Evolutionary conservation across 495 filamentous ascomycete species (phyloP).

Genomic region (Neurospora discreta): DNA sequence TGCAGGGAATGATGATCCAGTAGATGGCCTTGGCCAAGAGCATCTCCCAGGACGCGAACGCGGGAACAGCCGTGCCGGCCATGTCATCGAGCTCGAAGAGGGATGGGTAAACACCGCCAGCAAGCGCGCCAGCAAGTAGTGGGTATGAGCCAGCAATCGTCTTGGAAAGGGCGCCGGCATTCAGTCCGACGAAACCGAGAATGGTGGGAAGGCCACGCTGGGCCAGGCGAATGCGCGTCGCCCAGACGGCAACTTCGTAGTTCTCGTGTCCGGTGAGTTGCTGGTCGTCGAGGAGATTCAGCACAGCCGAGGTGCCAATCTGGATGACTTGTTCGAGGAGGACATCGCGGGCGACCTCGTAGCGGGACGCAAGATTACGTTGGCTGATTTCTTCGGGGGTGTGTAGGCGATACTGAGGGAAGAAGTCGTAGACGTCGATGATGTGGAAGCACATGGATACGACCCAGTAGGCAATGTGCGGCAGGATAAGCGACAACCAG

Average conservation of each 20-base stretch:
- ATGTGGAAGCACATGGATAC: constrained; percentile 79
- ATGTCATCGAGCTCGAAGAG: constrained; percentile 35
- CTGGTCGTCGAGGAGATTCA: constrained; percentile 53
- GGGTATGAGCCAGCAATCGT: constrained; percentile 46
- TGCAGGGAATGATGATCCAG: constrained; percentile 59
- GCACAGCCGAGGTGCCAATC: constrained; percentile 48
- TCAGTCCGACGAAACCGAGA: constrained; percentile 44
- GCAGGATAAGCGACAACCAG: constrained; percentile 58
- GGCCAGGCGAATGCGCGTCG: constrained; percentile 56
- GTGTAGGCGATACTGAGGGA: constrained; percentile 80
- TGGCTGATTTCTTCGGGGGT: constrained; percentile 80
- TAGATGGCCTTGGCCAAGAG: constrained; percentile 62
- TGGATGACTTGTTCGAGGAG: constrained; percentile 84
- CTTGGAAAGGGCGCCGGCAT: constrained; percentile 43
- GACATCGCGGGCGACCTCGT: constrained; percentile 77
- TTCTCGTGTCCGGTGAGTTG: constrained; percentile 63
- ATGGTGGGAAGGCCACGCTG: constrained; percentile 56
- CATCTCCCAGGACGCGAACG: constrained; percentile 67
- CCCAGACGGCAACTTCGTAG: constrained; percentile 77
- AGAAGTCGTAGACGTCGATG: constrained; percentile 70
- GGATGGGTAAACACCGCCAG: constrained; percentile 63
- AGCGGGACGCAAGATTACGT: constrained; percentile 74
- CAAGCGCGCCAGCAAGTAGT: constrained; percentile 53
- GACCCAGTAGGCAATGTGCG: constrained; percentile 81
- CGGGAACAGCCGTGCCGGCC: constrained; percentile 32